These are phyloP conservation scores for Chaetomium globosum DNA, from an alignment of 2,329 filamentous ascomycete species.

Conservation along the genomic window DNA sequence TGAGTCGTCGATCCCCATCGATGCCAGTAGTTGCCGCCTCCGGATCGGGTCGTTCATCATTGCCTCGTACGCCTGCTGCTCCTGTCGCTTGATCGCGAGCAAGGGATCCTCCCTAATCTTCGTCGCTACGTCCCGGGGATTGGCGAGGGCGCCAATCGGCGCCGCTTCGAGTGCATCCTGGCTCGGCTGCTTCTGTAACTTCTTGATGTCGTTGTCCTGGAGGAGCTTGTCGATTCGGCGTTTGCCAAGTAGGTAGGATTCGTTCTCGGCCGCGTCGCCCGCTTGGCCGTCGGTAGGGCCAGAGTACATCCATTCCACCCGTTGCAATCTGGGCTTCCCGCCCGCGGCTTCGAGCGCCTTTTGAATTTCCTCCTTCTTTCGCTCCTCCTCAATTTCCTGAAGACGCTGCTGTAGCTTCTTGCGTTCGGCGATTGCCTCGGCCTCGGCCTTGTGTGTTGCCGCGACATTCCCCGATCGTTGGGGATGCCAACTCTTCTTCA, in stretches of 20 bases:
- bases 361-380: slow-evolving; percentile 88
- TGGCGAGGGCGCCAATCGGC: slow-evolving; percentile 64
- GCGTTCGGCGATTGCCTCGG: slow-evolving; percentile 89
- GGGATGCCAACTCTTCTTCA: slow-evolving; percentile 96
- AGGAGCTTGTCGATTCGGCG: slow-evolving; percentile 82
- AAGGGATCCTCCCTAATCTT: slow-evolving; percentile 93
- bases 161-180: slow-evolving; percentile 63
- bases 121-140: slow-evolving; percentile 73
- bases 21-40: slow-evolving; percentile 66
- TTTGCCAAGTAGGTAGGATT: slow-evolving; percentile 91
- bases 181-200: slow-evolving; percentile 70
- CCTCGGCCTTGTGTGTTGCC: slow-evolving; percentile 74
- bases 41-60: slow-evolving; percentile 78
- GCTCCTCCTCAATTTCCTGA: slow-evolving; percentile 92
- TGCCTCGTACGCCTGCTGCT: slow-evolving; percentile 76
- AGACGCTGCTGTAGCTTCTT: slow-evolving; percentile 90
- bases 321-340: slow-evolving; percentile 71
- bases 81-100: slow-evolving; percentile 88
- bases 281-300: slow-evolving; percentile 76
- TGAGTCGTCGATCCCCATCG: slow-evolving; percentile 60
- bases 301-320: slow-evolving; percentile 98
- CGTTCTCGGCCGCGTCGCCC: slow-evolving; percentile 84
- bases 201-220: slow-evolving; percentile 77
- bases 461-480: slow-evolving; percentile 75
- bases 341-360: slow-evolving; percentile 86